Percentiles rank a stretch among this genome's conserved stretches.
Evolutionary conservation across 176 grass and related monocot genomes (phyloP).

Genomic region (Juncus effusus): DNA sequence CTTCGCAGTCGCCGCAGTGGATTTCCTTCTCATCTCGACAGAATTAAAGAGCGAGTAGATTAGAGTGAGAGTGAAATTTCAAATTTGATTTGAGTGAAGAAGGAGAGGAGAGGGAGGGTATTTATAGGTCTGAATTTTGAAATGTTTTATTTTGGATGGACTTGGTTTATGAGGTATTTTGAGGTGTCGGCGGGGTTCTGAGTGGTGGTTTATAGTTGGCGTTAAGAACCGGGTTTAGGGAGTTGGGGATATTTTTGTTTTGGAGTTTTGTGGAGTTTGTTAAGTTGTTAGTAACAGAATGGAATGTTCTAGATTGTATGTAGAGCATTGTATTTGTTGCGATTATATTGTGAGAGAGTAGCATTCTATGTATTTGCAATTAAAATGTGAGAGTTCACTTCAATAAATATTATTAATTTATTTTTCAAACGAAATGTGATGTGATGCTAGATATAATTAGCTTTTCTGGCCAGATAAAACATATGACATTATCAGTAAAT

Average conservation of each 20-base stretch:
- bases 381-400: too few relatives aligned
- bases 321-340: too few relatives aligned
- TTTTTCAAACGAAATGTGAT: too few relatives aligned
- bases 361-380: too few relatives aligned
- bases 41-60: not conserved
- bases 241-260: not conserved
- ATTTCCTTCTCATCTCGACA: constrained; percentile 32
- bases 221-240: not conserved
- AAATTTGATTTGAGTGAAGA: not conserved
- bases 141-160: not conserved
- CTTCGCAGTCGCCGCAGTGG: not conserved
- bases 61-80: constrained; percentile 4
- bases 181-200: not conserved
- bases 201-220: not conserved
- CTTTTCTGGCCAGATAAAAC: too few relatives aligned
- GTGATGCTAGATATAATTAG: too few relatives aligned
- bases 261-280: not conserved
- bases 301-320: too few relatives aligned
- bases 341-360: too few relatives aligned
- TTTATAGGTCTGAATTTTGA: too few relatives aligned
- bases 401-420: too few relatives aligned
- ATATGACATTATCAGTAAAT: not conserved
- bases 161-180: not conserved
- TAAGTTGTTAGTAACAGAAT: not conserved
- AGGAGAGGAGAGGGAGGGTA: too few relatives aligned